Percentiles rank a stretch among this genome's conserved stretches.
Conservation (phyloP, 345 rosid species). For the Barbarea vulgaris region DNA sequence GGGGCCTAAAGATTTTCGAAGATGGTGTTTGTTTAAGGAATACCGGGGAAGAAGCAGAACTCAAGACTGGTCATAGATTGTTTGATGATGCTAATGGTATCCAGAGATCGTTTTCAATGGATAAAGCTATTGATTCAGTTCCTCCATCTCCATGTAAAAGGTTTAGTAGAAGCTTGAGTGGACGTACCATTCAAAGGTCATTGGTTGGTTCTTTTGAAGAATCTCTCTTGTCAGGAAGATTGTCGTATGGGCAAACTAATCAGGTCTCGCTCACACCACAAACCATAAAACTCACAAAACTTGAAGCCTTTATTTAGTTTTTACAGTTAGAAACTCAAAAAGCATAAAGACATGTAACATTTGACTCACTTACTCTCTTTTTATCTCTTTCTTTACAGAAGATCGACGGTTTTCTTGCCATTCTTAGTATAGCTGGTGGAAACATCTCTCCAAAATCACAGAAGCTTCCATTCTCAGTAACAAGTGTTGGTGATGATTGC, state of each 20-base stretch:
- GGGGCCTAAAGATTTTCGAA: conserved; percentile 29
- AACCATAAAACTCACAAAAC: background rate
- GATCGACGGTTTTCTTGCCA: conserved; percentile 4
- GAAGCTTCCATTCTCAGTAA: conserved; percentile 90
- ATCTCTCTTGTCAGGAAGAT: conserved; percentile 81
- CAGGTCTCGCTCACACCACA: conserved; percentile 45
- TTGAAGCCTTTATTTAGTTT: background rate
- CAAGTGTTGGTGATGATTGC: conserved; percentile 84
- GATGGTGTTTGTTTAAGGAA: conserved; percentile 37
- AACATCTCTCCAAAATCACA: conserved; percentile 74
- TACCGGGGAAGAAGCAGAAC: conserved; percentile 44
- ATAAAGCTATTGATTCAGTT: conserved; percentile 48
- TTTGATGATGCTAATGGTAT: conserved; percentile 54
- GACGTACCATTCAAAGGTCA: conserved; percentile 70
- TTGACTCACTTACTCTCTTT: background rate
- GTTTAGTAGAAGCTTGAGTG: conserved; percentile 65
- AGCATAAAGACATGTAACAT: conserved; percentile 17
- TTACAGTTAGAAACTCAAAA: background rate
- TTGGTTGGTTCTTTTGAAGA: conserved; percentile 97
- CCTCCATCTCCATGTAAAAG: conserved; percentile 49
- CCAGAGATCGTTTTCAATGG: conserved; percentile 59
- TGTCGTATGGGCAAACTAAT: conserved; percentile 54
- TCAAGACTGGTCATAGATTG: conserved; percentile 46
- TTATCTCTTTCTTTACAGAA: conserved; percentile 41
- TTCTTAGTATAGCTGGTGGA: conserved; percentile 79